These are phyloP conservation scores for Ailanthus altissimus DNA, from an alignment of 345 rosid species.

Conservation along the genomic window DNA sequence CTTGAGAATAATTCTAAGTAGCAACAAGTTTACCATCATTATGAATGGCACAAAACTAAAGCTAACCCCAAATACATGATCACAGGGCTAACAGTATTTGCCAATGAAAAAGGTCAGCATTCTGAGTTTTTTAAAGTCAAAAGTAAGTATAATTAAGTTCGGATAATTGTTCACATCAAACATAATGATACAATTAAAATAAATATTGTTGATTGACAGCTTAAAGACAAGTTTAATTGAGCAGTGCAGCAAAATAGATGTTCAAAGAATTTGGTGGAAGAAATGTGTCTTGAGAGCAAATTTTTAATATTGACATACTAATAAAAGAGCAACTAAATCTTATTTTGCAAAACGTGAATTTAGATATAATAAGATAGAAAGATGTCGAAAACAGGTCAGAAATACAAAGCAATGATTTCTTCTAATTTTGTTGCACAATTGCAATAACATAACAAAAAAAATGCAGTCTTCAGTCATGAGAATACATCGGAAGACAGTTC, in stretches of 20 bases:
- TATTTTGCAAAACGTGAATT: not conserved
- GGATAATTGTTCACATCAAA: conserved; percentile 28
- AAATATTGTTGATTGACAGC: not conserved
- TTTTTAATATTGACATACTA: too few species aligned
- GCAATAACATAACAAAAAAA: not conserved
- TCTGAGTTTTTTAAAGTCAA: conserved; percentile 13
- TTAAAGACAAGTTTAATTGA: not conserved
- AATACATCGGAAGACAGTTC: conserved; percentile 2
- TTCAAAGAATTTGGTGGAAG: too few species aligned
- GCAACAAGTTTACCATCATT: conserved; percentile 16
- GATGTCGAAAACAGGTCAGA: not conserved
- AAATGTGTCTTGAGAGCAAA: too few species aligned
- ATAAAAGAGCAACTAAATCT: not conserved
- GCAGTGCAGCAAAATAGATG: too few species aligned
- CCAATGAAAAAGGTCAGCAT: conserved; percentile 16
- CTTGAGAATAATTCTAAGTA: conserved; percentile 21
- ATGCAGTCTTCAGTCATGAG: not conserved
- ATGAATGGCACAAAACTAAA: conserved; percentile 10
- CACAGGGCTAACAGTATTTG: conserved; percentile 17
- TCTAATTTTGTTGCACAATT: not conserved
- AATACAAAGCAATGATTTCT: not conserved
- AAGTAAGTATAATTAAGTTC: conserved; percentile 19
- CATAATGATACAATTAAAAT: conserved; percentile 1
- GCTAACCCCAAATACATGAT: not conserved
- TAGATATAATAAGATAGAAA: not conserved